phyloP scores from a whole-genome alignment of 1,284 basidiomycete species.

The Rhodotorula mucilaginosa region DNA sequence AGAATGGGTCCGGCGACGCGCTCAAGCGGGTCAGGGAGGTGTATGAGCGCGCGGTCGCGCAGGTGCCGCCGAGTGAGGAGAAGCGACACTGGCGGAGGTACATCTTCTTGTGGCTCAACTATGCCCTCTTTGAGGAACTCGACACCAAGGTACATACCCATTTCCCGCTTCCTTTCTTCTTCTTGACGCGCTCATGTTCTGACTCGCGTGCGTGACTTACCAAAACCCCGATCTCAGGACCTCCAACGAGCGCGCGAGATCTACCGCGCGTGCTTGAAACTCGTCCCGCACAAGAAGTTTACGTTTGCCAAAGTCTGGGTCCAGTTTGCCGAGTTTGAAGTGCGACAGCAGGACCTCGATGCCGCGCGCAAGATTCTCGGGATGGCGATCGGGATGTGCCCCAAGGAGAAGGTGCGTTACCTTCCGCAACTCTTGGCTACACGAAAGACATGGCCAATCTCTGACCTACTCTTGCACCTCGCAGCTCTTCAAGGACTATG shows the following conservation, averaged over 20 bases:
- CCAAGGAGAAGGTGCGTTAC: constrained; percentile 68
- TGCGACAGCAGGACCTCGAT: constrained; percentile 75
- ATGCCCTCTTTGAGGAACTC: constrained; percentile 95
- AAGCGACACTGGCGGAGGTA: constrained; percentile 94
- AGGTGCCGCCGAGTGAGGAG: constrained; percentile 83
- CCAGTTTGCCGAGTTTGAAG: constrained; percentile 86
- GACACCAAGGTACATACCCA: constrained; percentile 70
- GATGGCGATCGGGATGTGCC: constrained; percentile 87
- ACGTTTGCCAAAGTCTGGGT: constrained; percentile 96
- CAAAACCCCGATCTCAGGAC: constrained; percentile 57
- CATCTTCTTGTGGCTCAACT: constrained; percentile 72
- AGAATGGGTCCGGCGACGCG: constrained; percentile 56
- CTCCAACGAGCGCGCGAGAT: constrained; percentile 80
- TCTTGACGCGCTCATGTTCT: neutral
- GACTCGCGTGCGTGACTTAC: neutral
- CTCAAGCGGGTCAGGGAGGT: constrained; percentile 75
- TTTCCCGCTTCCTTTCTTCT: constrained; percentile 5
- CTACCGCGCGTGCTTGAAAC: constrained; percentile 81
- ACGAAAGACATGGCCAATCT: neutral
- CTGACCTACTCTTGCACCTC: neutral
- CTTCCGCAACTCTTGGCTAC: neutral
- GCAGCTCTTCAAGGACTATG: constrained; percentile 81
- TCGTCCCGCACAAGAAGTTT: constrained; percentile 93
- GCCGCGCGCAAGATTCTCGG: constrained; percentile 89
- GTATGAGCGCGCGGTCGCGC: constrained; percentile 93